Conservation (phyloP, 1,284 basidiomycete species). For the Leccinum pachyderme region DNA sequence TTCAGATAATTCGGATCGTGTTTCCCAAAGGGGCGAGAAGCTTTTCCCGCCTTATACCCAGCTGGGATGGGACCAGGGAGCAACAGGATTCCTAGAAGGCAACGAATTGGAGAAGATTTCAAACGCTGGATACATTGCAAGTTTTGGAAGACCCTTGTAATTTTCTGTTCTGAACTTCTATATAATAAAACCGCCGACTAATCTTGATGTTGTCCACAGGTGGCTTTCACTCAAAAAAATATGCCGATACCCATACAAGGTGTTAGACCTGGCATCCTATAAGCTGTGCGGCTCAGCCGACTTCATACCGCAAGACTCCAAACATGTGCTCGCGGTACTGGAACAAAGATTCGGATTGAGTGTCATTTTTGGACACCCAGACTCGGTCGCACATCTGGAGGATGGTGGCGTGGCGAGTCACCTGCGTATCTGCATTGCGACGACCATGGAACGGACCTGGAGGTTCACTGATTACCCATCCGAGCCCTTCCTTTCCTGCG, state of each 20-base stretch:
- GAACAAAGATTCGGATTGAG: conserved; percentile 1
- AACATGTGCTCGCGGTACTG: background rate
- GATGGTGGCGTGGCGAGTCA: background rate
- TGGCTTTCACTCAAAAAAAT: background rate
- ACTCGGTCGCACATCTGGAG: background rate
- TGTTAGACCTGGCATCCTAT: background rate
- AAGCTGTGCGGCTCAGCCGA: too few species aligned
- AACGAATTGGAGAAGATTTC: background rate
- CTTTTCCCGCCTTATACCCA: conserved; percentile 11
- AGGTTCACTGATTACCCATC: too few species aligned
- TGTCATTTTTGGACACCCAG: background rate
- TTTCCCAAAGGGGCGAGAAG: background rate
- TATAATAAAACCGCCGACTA: background rate
- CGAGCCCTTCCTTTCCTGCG: too few species aligned
- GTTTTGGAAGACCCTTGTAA: conserved; percentile 5
- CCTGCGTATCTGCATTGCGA: background rate
- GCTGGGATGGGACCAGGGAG: conserved; percentile 11
- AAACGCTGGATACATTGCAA: background rate
- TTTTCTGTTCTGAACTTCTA: too few species aligned
- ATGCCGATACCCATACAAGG: background rate
- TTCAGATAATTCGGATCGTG: conserved; percentile 5
- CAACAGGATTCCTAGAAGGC: background rate
- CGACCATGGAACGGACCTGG: background rate
- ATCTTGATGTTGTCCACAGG: background rate
- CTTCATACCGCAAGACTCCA: background rate